Conservation (phyloP, 2,329 filamentous ascomycete genomes). For the Pyricularia pennisetigena region DNA sequence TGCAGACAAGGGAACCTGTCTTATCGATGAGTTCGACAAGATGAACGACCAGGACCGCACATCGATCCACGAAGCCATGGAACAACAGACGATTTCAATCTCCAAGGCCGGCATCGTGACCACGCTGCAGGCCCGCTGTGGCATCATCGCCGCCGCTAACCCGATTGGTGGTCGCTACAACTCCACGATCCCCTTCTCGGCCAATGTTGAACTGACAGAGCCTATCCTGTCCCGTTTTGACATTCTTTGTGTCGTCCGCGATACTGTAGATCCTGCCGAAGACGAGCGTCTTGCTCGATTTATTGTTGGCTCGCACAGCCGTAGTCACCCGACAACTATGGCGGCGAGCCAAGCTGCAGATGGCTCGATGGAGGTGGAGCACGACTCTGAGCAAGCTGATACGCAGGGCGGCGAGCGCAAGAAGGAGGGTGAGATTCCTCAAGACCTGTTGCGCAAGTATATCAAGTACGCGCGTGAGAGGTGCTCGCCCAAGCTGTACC, state of each 20-base stretch:
- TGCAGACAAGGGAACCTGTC: conserved; percentile 85
- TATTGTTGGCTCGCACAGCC: conserved; percentile 87
- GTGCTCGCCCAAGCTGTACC: conserved; percentile 84
- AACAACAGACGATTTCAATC: conserved; percentile 98
- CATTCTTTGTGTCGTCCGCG: conserved; percentile 89
- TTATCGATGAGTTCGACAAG: conserved; percentile 99
- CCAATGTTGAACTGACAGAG: conserved; percentile 95
- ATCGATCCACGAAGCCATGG: conserved; percentile 99
- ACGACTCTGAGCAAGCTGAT: conserved; percentile 33
- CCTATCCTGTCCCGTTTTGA: conserved; percentile 97
- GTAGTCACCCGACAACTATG: conserved; percentile 56
- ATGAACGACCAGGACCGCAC: conserved; percentile 99
- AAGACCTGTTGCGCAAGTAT: conserved; percentile 89
- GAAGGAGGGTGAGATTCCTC: conserved; percentile 66
- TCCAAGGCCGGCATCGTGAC: conserved; percentile 98
- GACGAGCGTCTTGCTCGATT: conserved; percentile 91
- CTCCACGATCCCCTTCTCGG: conserved; percentile 86
- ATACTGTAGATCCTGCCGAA: conserved; percentile 85
- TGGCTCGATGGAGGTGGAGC: conserved; percentile 54
- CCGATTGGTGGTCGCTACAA: conserved; percentile 96
- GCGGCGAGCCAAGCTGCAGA: conserved; percentile 29
- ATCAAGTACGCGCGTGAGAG: conserved; percentile 90
- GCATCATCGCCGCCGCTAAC: conserved; percentile 93
- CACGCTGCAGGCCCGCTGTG: conserved; percentile 88
- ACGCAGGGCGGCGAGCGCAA: conserved; percentile 18